Percentiles rank a stretch among this genome's conserved stretches.
These are phyloP conservation scores for Lecanosticta acicola DNA, from an alignment of 2,329 filamentous ascomycete species.

Conservation along the genomic window DNA sequence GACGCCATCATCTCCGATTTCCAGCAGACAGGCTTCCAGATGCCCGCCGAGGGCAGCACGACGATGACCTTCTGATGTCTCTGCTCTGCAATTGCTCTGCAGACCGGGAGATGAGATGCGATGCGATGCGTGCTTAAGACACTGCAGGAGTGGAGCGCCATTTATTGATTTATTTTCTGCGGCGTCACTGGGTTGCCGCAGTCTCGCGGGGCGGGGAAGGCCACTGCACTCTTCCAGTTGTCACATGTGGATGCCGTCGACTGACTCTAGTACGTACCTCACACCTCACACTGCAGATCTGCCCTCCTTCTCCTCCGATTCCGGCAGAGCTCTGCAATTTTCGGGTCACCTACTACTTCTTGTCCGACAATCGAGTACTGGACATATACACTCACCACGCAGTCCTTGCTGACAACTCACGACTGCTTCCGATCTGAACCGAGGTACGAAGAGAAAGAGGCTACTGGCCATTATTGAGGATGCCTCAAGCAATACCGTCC, in stretches of 20 bases:
- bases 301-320: neutral
- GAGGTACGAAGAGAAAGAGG: neutral
- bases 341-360: neutral
- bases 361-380: neutral
- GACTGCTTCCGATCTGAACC: neutral
- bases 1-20: constrained; percentile 42
- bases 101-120: too few species aligned
- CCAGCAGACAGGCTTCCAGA: constrained; percentile 41
- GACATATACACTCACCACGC: neutral
- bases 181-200: neutral
- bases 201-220: neutral
- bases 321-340: neutral
- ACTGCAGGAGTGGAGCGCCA: neutral
- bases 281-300: constrained; percentile 1
- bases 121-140: neutral
- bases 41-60: constrained; percentile 39
- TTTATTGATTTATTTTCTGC: too few species aligned
- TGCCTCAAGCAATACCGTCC: constrained; percentile 8
- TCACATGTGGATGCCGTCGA: neutral
- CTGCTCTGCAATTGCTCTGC: too few species aligned
- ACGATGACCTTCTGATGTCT: neutral
- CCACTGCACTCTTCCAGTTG: too few species aligned
- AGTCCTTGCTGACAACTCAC: neutral
- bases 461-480: too few species aligned
- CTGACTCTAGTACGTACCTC: neutral